Base-by-base conservation (phyloP, 768 basidiomycete species). In the Boletellus ananas region DNA sequence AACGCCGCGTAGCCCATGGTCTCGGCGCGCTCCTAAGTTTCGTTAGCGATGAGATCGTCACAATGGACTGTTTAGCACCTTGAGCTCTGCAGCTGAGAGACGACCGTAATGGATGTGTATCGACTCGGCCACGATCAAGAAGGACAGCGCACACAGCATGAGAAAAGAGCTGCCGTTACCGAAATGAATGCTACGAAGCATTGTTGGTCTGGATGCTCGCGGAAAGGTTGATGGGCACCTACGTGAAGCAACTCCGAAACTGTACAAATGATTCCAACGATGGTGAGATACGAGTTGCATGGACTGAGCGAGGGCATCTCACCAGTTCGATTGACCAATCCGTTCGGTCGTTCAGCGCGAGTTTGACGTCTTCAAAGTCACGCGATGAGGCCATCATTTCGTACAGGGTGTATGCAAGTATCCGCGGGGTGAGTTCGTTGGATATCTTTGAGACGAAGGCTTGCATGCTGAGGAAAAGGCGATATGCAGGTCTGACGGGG, bases 281-380 rank as follows among this genome's bases (percentile, higher is more conserved):
- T 29, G 36, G 9, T 37, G 17, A 37, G 17, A 37, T 7, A 18
- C n/a, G 36, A 7, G 36, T 37, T 36, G 23, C 23, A 23, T 23
- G 6, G 23, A 25, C 13, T 12, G 20, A 21, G 7, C 25, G 20
- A 21, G n/a, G 39, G 10, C 23, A 13, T 8, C 57, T 55, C 17
- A 63, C 62, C 1, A 62, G 35, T 6, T 65, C 62, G 1, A 65
- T 59, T 3, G 60, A 57, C 57, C 63, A 57, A n/a, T 49, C 38
- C 4, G 34, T 55, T 4, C 60, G 43, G 9, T 57, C 55, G n/a
- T 54, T 50, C 36, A 63, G 37, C 38, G 31, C 43, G 21, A 6
- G 11, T 18, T 37, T 62, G 51, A 63, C 52, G 3, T 63, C 62
- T 34, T 57, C 39, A 39, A 63, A 63, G 47, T 62, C 60, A 3